phyloP scores from a whole-genome alignment of 345 rosid genomes.

The Cardamine occulta region DNA sequence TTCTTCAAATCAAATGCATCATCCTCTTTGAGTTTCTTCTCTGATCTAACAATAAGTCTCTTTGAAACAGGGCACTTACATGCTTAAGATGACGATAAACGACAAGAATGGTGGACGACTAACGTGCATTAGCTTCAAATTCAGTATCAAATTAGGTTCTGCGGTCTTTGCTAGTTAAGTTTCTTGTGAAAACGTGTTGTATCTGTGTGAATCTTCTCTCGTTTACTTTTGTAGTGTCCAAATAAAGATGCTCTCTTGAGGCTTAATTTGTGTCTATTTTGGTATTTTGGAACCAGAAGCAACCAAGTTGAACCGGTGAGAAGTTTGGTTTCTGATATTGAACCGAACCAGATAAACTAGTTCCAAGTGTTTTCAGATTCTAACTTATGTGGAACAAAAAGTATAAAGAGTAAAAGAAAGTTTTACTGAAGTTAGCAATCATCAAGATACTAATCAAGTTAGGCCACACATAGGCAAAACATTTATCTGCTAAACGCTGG shows the following conservation, averaged over 20 bases:
- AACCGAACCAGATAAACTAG: neutral
- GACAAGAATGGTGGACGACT: conserved; percentile 47
- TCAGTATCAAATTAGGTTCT: conserved; percentile 27
- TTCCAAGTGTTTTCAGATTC: neutral
- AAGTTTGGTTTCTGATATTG: neutral
- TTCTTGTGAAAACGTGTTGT: neutral
- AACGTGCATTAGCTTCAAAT: conserved; percentile 67
- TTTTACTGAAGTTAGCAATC: too few species aligned
- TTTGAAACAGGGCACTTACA: conserved; percentile 62
- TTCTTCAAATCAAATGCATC: neutral
- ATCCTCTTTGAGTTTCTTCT: neutral
- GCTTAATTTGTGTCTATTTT: neutral
- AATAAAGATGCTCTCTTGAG: conserved; percentile 20
- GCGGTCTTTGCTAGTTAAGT: conserved; percentile 31
- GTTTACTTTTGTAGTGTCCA: conserved; percentile 19
- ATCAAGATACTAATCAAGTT: too few species aligned
- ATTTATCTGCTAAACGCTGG: too few species aligned
- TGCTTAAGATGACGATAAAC: conserved; percentile 58
- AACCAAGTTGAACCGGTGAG: neutral
- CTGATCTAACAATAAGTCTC: neutral
- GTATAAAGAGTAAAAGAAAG: too few species aligned
- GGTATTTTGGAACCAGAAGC: neutral
- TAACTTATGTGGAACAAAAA: too few species aligned
- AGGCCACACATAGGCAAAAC: neutral
- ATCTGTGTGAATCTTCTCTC: conserved; percentile 5